Evolutionary conservation across 345 rosid genomes (phyloP).

Genomic region (Eucalyptus polyanthemos): DNA sequence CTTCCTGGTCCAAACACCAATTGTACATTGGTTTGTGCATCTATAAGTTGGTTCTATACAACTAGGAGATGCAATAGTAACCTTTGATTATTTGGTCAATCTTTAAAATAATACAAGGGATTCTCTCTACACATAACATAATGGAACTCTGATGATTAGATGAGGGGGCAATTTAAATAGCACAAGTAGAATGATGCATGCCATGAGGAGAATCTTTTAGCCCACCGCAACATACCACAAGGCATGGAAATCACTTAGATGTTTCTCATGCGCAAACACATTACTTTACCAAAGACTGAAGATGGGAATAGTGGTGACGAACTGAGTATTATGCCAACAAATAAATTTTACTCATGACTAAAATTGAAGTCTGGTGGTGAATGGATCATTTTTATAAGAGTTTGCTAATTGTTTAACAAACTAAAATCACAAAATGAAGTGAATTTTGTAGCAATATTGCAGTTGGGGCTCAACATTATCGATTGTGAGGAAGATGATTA

Average conservation of each 20-base stretch:
- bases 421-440: not conserved
- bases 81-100: not conserved
- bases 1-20: not conserved
- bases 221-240: not conserved
- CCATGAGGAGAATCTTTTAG: not conserved
- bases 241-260: not conserved
- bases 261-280: not conserved
- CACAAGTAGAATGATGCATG: not conserved
- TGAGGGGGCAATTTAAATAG: not conserved
- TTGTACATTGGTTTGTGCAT: not conserved
- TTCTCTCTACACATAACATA: not conserved
- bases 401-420: not conserved
- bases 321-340: not conserved
- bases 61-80: not conserved
- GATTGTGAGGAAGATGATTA: not conserved
- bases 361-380: not conserved
- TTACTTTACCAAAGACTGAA: not conserved
- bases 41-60: not conserved
- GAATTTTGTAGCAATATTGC: not conserved
- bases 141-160: not conserved
- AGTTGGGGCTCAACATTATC: not conserved
- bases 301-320: not conserved
- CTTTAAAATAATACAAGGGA: not conserved
- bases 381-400: not conserved
- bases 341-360: not conserved